Evolutionary conservation across 2,329 filamentous ascomycete species (phyloP).

Genomic region (Exophiala spinifera): DNA sequence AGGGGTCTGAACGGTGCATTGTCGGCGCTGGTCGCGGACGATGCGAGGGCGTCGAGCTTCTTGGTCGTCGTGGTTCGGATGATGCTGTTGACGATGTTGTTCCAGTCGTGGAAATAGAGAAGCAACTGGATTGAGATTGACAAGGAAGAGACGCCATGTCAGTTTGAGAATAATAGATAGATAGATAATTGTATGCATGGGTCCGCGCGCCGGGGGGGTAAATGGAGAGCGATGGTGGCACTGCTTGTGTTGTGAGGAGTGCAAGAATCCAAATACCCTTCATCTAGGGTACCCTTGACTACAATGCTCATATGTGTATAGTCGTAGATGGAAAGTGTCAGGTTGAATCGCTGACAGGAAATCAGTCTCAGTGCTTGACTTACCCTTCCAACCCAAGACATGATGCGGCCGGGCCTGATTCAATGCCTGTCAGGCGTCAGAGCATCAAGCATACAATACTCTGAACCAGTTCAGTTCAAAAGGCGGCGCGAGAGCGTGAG

Average conservation of each 20-base stretch:
- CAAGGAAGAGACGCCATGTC: not conserved
- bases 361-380: not conserved
- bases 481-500: too few relatives aligned
- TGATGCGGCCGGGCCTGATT: not conserved
- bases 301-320: too few relatives aligned
- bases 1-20: not conserved
- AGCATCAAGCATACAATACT: too few relatives aligned
- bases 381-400: conserved; percentile 8
- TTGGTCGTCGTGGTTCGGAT: not conserved
- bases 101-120: conserved; percentile 12
- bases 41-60: not conserved
- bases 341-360: not conserved
- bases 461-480: too few relatives aligned
- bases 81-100: conserved; percentile 3
- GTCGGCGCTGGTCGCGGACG: not conserved
- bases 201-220: too few relatives aligned
- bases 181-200: too few relatives aligned
- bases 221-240: too few relatives aligned
- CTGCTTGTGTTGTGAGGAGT: too few relatives aligned
- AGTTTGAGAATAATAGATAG: too few relatives aligned
- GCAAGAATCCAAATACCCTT: too few relatives aligned
- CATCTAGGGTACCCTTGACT: too few relatives aligned
- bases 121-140: not conserved
- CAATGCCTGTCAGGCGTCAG: not conserved
- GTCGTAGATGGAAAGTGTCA: too few relatives aligned